A percentile compares a stretch with the other conserved stretches of the same genome.
Evolutionary conservation across 1,284 basidiomycete species (phyloP).

Genomic region (Golubevia sp.): DNA sequence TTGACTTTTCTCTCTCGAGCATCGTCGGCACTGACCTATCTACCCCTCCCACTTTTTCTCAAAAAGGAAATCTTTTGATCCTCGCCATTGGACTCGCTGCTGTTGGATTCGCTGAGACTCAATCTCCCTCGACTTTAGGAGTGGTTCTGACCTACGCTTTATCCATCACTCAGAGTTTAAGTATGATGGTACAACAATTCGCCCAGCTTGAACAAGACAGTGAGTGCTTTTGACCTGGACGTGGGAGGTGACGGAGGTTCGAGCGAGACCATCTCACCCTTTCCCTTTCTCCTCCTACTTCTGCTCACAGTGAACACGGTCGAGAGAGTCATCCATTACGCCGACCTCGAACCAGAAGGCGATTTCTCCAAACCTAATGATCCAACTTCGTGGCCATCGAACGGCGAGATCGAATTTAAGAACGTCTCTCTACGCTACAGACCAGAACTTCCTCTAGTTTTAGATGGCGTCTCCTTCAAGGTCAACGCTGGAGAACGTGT

Average conservation of each 20-base stretch:
- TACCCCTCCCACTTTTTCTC: too few species aligned
- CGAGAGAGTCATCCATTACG: conserved; percentile 31
- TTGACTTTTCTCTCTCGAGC: too few species aligned
- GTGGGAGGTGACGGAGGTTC: too few species aligned
- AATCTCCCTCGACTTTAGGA: not conserved
- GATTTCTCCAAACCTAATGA: not conserved
- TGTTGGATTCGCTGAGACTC: not conserved
- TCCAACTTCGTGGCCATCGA: conserved; percentile 41
- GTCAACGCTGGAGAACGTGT: conserved; percentile 56
- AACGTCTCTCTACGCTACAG: conserved; percentile 59
- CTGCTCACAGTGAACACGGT: conserved; percentile 48
- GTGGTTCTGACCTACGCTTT: conserved; percentile 1
- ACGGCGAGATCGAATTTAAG: conserved; percentile 58
- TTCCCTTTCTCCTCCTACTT: too few species aligned
- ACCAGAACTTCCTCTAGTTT: conserved; percentile 50
- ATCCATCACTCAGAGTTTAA: not conserved
- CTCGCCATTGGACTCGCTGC: not conserved
- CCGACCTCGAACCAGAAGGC: conserved; percentile 2
- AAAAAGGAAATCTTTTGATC: not conserved
- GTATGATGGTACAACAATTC: not conserved
- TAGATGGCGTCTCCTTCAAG: conserved; percentile 52
- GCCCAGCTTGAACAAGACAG: not conserved
- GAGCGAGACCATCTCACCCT: too few species aligned
- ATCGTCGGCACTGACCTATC: too few species aligned
- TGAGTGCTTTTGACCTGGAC: too few species aligned